Evolutionary conservation across 495 filamentous ascomycete genomes (phyloP).

Genomic region (Aspergillus leporis): DNA sequence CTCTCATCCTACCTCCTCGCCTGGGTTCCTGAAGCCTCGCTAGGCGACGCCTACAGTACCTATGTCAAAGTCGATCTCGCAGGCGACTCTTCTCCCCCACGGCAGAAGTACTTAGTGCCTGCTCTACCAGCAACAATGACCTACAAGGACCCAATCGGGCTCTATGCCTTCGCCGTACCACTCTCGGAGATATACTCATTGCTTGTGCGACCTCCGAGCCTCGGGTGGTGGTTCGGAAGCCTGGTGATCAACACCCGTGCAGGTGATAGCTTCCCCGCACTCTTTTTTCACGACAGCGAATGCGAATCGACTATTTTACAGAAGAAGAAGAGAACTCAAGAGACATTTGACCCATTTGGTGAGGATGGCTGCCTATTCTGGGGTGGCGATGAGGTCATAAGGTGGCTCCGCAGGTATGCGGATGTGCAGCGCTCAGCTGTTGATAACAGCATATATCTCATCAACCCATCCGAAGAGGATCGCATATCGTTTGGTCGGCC

Average conservation of each 20-base stretch:
- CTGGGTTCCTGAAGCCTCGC: constrained; percentile 89
- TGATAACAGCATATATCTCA: constrained; percentile 85
- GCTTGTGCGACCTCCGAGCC: constrained; percentile 84
- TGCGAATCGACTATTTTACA: constrained; percentile 94
- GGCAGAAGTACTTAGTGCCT: constrained; percentile 87
- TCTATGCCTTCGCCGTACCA: constrained; percentile 91
- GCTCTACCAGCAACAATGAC: constrained; percentile 78
- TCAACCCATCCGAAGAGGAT: constrained; percentile 85
- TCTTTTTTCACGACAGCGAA: constrained; percentile 97
- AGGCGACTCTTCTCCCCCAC: constrained; percentile 76
- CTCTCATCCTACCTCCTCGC: constrained; percentile 79
- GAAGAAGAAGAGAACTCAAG: constrained; percentile 78
- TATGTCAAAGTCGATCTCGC: constrained; percentile 94
- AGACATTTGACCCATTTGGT: constrained; percentile 88
- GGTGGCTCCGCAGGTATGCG: constrained; percentile 86
- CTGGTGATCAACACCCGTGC: constrained; percentile 86
- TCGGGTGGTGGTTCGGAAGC: constrained; percentile 98
- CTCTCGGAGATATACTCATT: constrained; percentile 87
- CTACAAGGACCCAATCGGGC: constrained; percentile 68
- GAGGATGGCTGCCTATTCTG: constrained; percentile 87
- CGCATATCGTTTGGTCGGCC: constrained; percentile 70
- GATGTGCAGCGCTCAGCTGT: constrained; percentile 76
- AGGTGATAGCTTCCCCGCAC: constrained; percentile 88
- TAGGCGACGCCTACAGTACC: constrained; percentile 81
- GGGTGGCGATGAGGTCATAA: constrained; percentile 93